Evolutionary conservation across 495 filamentous ascomycete species (phyloP), one percentile per base, ranked within the genome.

Genomic region (Thozetella sp.): DNA sequence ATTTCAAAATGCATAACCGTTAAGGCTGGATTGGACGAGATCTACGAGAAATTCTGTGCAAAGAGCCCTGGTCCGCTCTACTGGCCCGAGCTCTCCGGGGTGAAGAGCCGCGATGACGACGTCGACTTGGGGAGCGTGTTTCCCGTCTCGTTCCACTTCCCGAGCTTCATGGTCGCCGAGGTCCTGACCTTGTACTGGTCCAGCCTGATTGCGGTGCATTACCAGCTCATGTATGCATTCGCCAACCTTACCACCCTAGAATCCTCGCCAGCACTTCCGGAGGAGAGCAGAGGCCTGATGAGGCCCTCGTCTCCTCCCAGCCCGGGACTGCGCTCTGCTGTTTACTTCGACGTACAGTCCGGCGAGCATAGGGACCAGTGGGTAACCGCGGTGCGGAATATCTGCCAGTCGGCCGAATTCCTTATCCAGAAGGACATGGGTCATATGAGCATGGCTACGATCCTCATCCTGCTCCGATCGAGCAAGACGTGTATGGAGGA

Each of bases 71-170:
- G 52, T n/a, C 52, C 23, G 25, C 27, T 54, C 2, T 54, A 27
- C 25, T 34, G 23, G 25, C 20, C 52, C 15, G 24, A 54, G 25
- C 52, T 54, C 2, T 54, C 52, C 13, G 22, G 1, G 10, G 3
- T 54, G 13, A 22, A 27, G n/a, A 19, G 10, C 10, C 24, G n/a
- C 10, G 23, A 17, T 2, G 52, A 34, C 23, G 22, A 48, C n/a
- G 43, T 3, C 6, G 20, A 27, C 15, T 6, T 24, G 15, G 52
- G 52, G 15, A 54, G 3, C 13, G 25, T 34, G 24, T 54, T 54
- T 22, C 52, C 52, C 3, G 52, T 54, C 24, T 54, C 52, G 10
- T 34, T 54, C 25, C 52, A 54, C 19, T 54, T 54, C 27, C 52
- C 52, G 17, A n/a, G 23, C 23, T 11, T 27, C 22, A 2, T 27